A percentile compares a stretch with the other conserved stretches of the same genome.
Evolutionary conservation across 306 rosid genomes (phyloP).

Genomic region (Gillenia trifoliata): DNA sequence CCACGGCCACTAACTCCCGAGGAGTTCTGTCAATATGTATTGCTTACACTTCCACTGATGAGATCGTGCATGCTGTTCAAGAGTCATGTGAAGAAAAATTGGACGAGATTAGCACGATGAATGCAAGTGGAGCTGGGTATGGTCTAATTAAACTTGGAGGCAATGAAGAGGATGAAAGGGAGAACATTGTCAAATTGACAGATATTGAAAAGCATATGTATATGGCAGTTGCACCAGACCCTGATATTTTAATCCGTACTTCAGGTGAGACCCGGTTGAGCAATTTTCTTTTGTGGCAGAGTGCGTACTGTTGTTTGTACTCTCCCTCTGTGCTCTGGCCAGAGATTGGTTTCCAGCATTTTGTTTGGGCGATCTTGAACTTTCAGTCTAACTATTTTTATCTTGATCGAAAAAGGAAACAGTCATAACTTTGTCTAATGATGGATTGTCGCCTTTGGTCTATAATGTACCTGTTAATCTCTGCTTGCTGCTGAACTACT

Average conservation of each 20-base stretch:
- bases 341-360: slow-evolving; percentile 40
- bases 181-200: slow-evolving; percentile 15
- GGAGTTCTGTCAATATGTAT: slow-evolving; percentile 34
- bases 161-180: slow-evolving; percentile 14
- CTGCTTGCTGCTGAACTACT: too few relatives aligned
- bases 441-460: not conserved
- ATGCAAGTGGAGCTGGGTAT: slow-evolving; percentile 13
- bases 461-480: not conserved
- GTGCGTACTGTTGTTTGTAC: slow-evolving; percentile 27
- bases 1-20: slow-evolving; percentile 32
- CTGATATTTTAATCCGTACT: slow-evolving; percentile 34
- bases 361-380: slow-evolving; percentile 37
- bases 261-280: slow-evolving; percentile 45
- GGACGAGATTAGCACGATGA: slow-evolving; percentile 31
- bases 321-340: slow-evolving; percentile 38
- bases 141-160: too few relatives aligned
- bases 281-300: slow-evolving; percentile 53
- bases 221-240: slow-evolving; percentile 28
- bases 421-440: not conserved
- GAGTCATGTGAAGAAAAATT: slow-evolving; percentile 33
- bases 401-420: slow-evolving; percentile 40
- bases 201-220: slow-evolving; percentile 43
- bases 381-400: slow-evolving; percentile 31
- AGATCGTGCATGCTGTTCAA: slow-evolving; percentile 41
- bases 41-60: slow-evolving; percentile 41